A percentile compares a stretch with the other conserved stretches of the same genome.
phyloP scores from a whole-genome alignment of 2,329 filamentous ascomycete genomes.

The Hymenoscyphus occultus region DNA sequence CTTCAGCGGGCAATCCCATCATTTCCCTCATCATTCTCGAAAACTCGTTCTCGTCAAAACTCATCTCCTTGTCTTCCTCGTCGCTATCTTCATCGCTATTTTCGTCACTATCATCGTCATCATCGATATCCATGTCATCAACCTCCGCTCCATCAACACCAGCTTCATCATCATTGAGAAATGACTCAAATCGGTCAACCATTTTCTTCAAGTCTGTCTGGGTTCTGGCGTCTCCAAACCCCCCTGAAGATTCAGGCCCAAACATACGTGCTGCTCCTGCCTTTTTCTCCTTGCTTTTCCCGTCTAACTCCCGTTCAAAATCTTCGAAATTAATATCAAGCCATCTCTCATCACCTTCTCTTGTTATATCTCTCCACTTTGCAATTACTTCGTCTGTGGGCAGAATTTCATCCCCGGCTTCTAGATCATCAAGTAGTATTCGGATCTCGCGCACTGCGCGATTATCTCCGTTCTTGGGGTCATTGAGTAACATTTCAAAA shows the following conservation, averaged over 20 bases:
- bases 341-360: conserved; percentile 86
- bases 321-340: conserved; percentile 88
- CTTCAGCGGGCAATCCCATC: conserved; percentile 62
- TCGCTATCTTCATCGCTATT: conserved; percentile 54
- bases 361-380: conserved; percentile 58
- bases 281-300: conserved; percentile 41
- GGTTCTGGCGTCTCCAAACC: conserved; percentile 63
- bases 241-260: conserved; percentile 36
- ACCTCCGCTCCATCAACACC: conserved; percentile 76
- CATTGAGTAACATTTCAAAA: conserved; percentile 79
- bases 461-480: conserved; percentile 66
- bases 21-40: conserved; percentile 86
- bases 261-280: conserved; percentile 24
- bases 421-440: conserved; percentile 71
- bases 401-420: conserved; percentile 45
- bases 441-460: conserved; percentile 71
- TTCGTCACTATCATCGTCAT: conserved; percentile 48
- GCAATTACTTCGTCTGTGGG: conserved; percentile 73
- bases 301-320: conserved; percentile 75
- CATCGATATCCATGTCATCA: conserved; percentile 64
- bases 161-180: conserved; percentile 81
- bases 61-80: conserved; percentile 70
- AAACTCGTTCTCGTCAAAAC: conserved; percentile 83
- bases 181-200: conserved; percentile 88
- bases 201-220: conserved; percentile 84